Evolutionary conservation across 176 grass and related monocot genomes (phyloP).

Genomic region (Cenchrus purpureus): DNA sequence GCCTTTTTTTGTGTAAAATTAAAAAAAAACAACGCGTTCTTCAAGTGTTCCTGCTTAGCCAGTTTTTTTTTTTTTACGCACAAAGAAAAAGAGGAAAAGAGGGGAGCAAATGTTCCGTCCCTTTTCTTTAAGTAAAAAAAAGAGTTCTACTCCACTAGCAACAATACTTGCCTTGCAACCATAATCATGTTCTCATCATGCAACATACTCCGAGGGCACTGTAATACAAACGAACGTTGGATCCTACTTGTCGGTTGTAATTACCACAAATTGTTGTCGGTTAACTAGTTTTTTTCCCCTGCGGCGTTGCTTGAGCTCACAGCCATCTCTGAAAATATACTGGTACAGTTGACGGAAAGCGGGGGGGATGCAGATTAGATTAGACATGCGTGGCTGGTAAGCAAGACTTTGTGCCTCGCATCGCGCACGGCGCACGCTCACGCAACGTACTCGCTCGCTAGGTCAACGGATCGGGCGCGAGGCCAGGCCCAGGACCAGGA

Average conservation of each 20-base stretch:
- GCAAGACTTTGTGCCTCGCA: not conserved
- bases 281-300: not conserved
- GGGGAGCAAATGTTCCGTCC: no score
- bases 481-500: not conserved
- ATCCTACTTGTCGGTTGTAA: not conserved
- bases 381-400: not conserved
- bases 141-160: not conserved
- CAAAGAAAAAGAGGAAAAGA: not conserved
- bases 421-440: no score
- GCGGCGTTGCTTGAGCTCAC: not conserved
- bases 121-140: no score
- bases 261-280: not conserved
- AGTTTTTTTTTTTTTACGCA: not conserved
- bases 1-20: not conserved
- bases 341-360: not conserved
- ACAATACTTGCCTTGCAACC: not conserved
- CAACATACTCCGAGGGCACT: not conserved
- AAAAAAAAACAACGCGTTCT: not conserved
- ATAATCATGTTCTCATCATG: not conserved
- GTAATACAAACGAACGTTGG: not conserved
- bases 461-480: slow-evolving; percentile 24
- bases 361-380: not conserved
- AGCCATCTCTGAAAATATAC: not conserved
- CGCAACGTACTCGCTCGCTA: not conserved
- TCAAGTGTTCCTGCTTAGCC: not conserved